Conservation (phyloP, 2,329 filamentous ascomycete species). For the Calonectria montana region DNA sequence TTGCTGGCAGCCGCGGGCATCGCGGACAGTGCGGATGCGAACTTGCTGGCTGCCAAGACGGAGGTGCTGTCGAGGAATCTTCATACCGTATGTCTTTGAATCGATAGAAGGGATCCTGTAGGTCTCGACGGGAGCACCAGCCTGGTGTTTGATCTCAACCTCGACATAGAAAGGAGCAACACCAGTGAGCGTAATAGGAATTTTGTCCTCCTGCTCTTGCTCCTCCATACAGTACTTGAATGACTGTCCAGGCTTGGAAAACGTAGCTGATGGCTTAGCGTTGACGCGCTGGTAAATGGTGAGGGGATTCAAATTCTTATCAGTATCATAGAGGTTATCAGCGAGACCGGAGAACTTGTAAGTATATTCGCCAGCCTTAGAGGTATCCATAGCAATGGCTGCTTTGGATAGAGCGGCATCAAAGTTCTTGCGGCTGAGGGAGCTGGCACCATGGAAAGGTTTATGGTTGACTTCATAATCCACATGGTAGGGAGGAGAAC, state of each 20-base stretch:
- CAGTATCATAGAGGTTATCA: conserved; percentile 86
- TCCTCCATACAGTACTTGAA: conserved; percentile 97
- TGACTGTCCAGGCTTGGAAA: conserved; percentile 87
- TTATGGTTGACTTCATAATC: conserved; percentile 84
- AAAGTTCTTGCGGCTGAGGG: conserved; percentile 76
- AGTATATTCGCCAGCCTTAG: conserved; percentile 82
- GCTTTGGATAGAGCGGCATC: conserved; percentile 82
- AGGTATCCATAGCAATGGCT: conserved; percentile 87
- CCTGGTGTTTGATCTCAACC: conserved; percentile 92
- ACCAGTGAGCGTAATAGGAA: conserved; percentile 87
- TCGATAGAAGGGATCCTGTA: conserved; percentile 85
- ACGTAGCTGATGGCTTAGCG: conserved; percentile 82
- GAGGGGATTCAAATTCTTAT: conserved; percentile 74
- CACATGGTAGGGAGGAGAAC: conserved; percentile 83
- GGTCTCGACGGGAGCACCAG: conserved; percentile 81
- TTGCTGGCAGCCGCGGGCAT: conserved; percentile 86
- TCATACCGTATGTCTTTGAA: conserved; percentile 79
- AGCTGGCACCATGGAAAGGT: conserved; percentile 72
- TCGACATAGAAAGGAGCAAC: conserved; percentile 90
- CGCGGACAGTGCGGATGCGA: conserved; percentile 88
- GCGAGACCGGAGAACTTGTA: conserved; percentile 88
- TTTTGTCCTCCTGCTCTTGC: conserved; percentile 82
- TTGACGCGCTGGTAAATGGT: conserved; percentile 86
- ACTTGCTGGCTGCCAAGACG: conserved; percentile 91
- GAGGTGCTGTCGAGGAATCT: conserved; percentile 85